phyloP scores from a whole-genome alignment of 768 basidiomycete species.

The Phlebiopsis flavidoalba region DNA sequence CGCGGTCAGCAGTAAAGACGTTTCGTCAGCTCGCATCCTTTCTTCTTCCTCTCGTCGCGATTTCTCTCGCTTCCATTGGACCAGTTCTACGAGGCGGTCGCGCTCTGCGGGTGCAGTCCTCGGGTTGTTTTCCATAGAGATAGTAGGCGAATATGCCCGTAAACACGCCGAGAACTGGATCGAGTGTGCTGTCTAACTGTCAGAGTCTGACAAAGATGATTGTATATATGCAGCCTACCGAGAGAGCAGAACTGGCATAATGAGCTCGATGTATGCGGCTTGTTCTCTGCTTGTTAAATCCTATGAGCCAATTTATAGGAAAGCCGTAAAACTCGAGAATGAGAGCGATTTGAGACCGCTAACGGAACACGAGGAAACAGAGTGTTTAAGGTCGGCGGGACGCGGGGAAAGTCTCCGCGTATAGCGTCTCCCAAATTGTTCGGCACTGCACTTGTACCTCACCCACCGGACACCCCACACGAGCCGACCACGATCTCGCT shows the following conservation, averaged over 20 bases:
- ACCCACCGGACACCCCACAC: not conserved
- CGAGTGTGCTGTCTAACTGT: constrained; percentile 44
- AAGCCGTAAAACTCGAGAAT: constrained; percentile 6
- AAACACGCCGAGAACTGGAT: constrained; percentile 71
- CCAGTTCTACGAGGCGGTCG: constrained; percentile 47
- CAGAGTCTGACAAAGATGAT: not conserved
- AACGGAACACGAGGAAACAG: not conserved
- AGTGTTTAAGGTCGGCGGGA: constrained; percentile 9
- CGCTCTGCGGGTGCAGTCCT: constrained; percentile 58
- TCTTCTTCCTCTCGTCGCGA: constrained; percentile 21
- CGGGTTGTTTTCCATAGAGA: constrained; percentile 75
- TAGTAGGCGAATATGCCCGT: constrained; percentile 77
- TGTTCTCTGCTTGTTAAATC: not conserved
- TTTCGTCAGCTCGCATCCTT: constrained; percentile 11
- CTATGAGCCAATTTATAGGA: not conserved
- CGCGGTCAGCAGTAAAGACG: not conserved
- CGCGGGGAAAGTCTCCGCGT: constrained; percentile 5
- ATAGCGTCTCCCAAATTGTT: constrained; percentile 7
- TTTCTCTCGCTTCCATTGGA: constrained; percentile 65
- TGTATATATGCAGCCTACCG: constrained; percentile 31
- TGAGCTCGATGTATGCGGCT: not conserved
- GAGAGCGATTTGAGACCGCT: not conserved
- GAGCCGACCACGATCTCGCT: constrained; percentile 1
- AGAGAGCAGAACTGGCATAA: constrained; percentile 48
- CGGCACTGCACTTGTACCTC: not conserved